Evolutionary conservation across 1,284 basidiomycete species (phyloP), one percentile per base, ranked within the genome.

Genomic region (Cryptococcus jaspeensis): DNA sequence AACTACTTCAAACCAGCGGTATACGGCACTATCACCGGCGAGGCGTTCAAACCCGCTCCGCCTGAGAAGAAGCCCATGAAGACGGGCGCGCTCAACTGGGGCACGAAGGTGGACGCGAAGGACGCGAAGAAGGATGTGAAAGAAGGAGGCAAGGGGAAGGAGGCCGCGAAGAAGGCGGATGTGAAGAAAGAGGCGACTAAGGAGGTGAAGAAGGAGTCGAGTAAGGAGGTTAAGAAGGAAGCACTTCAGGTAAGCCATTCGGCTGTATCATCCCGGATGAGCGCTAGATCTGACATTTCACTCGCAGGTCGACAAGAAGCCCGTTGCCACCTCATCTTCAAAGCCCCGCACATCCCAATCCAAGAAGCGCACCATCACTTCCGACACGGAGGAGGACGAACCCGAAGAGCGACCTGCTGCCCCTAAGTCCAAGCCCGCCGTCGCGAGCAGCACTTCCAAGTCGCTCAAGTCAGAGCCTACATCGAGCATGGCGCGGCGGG

Each of bases 1-100:
- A 52, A 55, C 5, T 69, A 71, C 47, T 44, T 50, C 43, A 57
- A 73, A 42, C 51, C 69, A 1, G 22, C 43, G 13, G 28, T 65
- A n/a, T 74, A 74, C 47, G 73, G 71, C 2, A 69, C 68, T 0
- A 72, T 74, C 55, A 61, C 66, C 0, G 74, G 74, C 16, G 63
- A 65, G 3, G 53, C 55, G 0, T 59, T 72, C 43, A 60, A 53
- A 20, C 50, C 61, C 12, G 53, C 32, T 15, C 38, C 48, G 0
- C 28, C 53, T 9, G 58, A 61, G 28, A 58, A 62, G 43, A 60
- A 49, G 35, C 55, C 53, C 6, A 63, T 70, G 65, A 58, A 65
- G 16, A 67, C 64, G 50, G 67, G 67, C 3, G 63, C 53, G 0
- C 67, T 70, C 48, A 59, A 67, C 46, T 69, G 60, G 50, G 41